These are phyloP conservation scores for Colletotrichum melonis DNA, from an alignment of 2,329 filamentous ascomycete genomes.

Conservation along the genomic window DNA sequence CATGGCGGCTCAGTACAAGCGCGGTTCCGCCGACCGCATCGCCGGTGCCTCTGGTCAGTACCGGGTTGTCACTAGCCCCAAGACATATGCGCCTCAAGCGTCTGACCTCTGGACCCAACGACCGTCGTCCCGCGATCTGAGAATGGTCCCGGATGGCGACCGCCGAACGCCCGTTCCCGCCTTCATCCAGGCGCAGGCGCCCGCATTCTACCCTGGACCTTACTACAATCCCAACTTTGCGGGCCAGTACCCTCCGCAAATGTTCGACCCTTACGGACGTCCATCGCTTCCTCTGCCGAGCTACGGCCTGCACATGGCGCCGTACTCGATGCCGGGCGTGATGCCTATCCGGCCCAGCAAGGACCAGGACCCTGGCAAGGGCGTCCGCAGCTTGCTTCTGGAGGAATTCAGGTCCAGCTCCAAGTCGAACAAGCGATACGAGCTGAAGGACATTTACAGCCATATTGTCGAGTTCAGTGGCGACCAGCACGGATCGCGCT, in stretches of 20 bases:
- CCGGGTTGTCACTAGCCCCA: constrained; percentile 38
- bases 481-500: constrained; percentile 94
- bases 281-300: constrained; percentile 37
- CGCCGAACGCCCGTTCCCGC: constrained; percentile 49
- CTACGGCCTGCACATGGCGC: constrained; percentile 48
- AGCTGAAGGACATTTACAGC: constrained; percentile 88
- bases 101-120: constrained; percentile 53
- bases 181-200: constrained; percentile 43
- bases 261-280: constrained; percentile 46
- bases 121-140: constrained; percentile 47
- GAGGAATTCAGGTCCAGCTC: constrained; percentile 83
- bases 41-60: constrained; percentile 49
- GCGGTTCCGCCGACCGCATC: constrained; percentile 52
- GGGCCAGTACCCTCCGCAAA: constrained; percentile 50
- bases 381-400: constrained; percentile 76
- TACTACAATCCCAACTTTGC: constrained; percentile 50
- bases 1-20: constrained; percentile 43
- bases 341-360: constrained; percentile 54
- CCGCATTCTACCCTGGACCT: constrained; percentile 44
- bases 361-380: constrained; percentile 69
- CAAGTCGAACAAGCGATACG: constrained; percentile 79
- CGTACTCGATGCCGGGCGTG: constrained; percentile 41
- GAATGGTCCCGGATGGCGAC: constrained; percentile 49
- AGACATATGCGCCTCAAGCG: constrained; percentile 41
- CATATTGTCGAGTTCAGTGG: constrained; percentile 95